Evolutionary conservation across 129 eudicot species (phyloP), one percentile per base, ranked within the genome.

Genomic region (Calendula officinalis): DNA sequence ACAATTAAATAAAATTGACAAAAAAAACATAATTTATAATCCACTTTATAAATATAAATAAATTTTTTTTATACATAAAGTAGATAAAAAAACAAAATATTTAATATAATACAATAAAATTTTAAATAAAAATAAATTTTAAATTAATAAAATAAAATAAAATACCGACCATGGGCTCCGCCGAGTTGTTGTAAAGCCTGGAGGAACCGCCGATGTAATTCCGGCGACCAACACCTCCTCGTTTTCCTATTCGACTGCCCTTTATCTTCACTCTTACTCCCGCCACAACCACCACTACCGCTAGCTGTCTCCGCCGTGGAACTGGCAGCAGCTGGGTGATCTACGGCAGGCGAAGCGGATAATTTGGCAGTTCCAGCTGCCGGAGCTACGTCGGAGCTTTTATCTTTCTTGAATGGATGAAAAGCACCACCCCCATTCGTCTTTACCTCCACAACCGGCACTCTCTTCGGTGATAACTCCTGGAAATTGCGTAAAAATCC

Each of bases 221-320:
- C 99, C 39, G 95, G 89, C 8, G 99, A 92, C 99, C 99, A 92
- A 70, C 95, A 83, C 70, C 99, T 55, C 58, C 99, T 73, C 5
- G 88, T 42, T 67, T 92, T 92, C 66, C 96, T 68, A 50, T 80
- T 84, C n/a, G 85, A 80, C 58, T 80, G 79, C 35, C 81, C 89
- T 40, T 76, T 84, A 70, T 86, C 87, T 7, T 85, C 86, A 48
- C 77, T 79, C 67, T 78, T 78, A 52, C 80, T 80, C 16, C 74
- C 75, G 3, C 51, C 69, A 32, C 75, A 59, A 22, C 77, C 86
- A 33, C 84, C 95, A 40, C 62, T 45, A 34, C 82, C 77, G 32
- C 82, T 68, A 41, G 84, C 86, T 0, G 75, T 83, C 39, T 78
- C 94, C 44, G 78, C 96, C 27, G 86, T 82, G 47, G 98, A 87